These are phyloP conservation scores for Eucalyptus marginata DNA, from an alignment of 345 rosid species.

Conservation along the genomic window DNA sequence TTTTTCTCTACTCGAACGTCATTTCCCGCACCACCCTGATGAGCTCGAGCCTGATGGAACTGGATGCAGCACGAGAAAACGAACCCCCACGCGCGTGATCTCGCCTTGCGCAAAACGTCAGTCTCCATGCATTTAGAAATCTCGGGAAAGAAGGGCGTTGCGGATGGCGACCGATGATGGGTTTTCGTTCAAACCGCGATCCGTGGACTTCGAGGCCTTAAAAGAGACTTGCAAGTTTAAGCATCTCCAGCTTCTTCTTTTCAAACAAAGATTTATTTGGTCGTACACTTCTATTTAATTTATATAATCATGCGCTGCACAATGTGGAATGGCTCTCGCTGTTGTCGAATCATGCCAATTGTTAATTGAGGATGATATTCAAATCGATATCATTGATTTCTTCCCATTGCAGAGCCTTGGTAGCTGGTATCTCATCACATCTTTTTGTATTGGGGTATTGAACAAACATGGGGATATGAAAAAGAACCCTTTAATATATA, in stretches of 20 bases:
- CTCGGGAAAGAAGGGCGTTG: not conserved
- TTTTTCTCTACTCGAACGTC: not conserved
- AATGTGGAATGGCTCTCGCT: not conserved
- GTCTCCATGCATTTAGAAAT: not conserved
- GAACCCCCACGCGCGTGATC: not conserved
- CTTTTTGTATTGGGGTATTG: not conserved
- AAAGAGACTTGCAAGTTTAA: not conserved
- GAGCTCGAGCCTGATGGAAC: not conserved
- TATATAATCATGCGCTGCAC: not conserved
- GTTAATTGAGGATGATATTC: not conserved
- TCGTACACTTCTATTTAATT: not conserved
- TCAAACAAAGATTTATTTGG: not conserved
- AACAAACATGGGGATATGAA: not conserved
- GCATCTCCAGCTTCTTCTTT: not conserved
- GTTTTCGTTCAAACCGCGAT: not conserved
- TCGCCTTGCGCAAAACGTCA: not conserved
- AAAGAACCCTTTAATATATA: not conserved
- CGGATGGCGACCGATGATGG: not conserved
- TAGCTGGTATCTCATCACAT: not conserved
- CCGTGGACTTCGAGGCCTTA: not conserved
- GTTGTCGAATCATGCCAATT: not conserved
- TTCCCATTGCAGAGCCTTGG: not conserved
- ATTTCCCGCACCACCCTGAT: not conserved
- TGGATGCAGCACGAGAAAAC: not conserved
- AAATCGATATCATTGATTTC: not conserved